Conservation (phyloP, 345 rosid genomes). For the Rhodamnia rubescens region DNA sequence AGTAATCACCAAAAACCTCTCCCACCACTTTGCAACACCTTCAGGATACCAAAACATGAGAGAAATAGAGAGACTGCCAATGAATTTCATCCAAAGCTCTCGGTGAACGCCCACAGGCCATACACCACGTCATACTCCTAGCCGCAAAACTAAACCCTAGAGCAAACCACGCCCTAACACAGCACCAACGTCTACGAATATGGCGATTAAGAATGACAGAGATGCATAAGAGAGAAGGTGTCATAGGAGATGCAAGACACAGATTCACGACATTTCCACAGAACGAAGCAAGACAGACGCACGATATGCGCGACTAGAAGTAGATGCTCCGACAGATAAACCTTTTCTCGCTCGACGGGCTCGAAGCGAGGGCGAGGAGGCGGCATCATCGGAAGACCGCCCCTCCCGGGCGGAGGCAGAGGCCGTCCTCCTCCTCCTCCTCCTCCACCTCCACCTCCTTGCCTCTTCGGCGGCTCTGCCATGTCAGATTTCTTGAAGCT, state of each 20-base stretch:
- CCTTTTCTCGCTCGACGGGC: slow-evolving; percentile 90
- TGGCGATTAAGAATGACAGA: neutral
- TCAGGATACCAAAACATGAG: neutral
- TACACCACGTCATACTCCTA: neutral
- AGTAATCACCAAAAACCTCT: neutral
- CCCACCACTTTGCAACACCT: neutral
- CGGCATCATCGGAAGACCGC: slow-evolving; percentile 31
- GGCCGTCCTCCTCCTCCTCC: slow-evolving; percentile 41
- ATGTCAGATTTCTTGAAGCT: slow-evolving; percentile 36
- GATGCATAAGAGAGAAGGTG: neutral
- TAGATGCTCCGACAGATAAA: neutral
- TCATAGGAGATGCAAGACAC: neutral
- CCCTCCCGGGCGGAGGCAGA: slow-evolving; percentile 42
- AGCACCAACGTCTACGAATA: neutral
- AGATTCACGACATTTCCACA: neutral
- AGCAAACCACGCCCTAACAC: neutral
- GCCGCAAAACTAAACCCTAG: neutral
- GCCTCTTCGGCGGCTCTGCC: slow-evolving; percentile 42
- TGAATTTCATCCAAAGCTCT: neutral
- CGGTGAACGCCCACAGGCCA: neutral
- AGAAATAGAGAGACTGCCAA: neutral
- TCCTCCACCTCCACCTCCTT: slow-evolving; percentile 14
- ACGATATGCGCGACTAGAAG: neutral
- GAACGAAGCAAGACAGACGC: neutral
- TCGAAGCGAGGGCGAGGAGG: slow-evolving; percentile 45